These are phyloP conservation scores for Drosera spatulata DNA, from an alignment of 179 eudicot species.

Conservation along the genomic window DNA sequence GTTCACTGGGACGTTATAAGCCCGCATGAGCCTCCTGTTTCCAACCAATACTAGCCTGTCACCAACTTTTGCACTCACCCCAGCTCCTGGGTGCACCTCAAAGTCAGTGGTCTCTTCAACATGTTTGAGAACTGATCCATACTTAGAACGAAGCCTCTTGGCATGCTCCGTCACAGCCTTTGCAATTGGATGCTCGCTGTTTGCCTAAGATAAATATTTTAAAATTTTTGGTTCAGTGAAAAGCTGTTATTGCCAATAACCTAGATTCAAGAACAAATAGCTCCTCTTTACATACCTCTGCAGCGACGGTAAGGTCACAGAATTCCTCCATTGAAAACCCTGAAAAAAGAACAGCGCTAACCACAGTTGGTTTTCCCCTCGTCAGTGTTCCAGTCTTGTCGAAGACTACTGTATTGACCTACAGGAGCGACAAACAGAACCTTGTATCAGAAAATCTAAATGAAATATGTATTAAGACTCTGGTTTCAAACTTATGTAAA, in stretches of 20 bases:
- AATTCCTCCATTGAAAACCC: slow-evolving; percentile 51
- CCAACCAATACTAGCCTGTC: slow-evolving; percentile 60
- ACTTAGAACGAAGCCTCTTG: slow-evolving; percentile 27
- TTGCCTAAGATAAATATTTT: slow-evolving; percentile 27
- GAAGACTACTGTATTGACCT: slow-evolving; percentile 91
- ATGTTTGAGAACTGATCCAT: slow-evolving; percentile 12
- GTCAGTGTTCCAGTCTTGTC: slow-evolving; percentile 99
- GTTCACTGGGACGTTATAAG: slow-evolving; percentile 34
- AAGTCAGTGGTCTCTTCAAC: slow-evolving; percentile 60
- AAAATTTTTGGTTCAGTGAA: not conserved
- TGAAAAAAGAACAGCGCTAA: slow-evolving; percentile 21
- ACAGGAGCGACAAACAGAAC: not conserved
- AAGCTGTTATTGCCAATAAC: too few relatives aligned
- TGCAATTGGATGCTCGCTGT: slow-evolving; percentile 93
- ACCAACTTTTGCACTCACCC: slow-evolving; percentile 65
- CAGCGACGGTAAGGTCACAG: slow-evolving; percentile 68
- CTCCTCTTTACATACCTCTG: slow-evolving; percentile 46
- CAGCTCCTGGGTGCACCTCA: slow-evolving; percentile 61
- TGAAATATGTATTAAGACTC: too few relatives aligned
- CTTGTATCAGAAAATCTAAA: too few relatives aligned
- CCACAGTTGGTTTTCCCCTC: slow-evolving; percentile 78
- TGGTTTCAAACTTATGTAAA: too few relatives aligned
- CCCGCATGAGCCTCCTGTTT: slow-evolving; percentile 65
- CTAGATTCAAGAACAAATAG: not conserved
- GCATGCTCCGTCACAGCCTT: slow-evolving; percentile 85